Evolutionary conservation across 2,329 filamentous ascomycete genomes (phyloP).

Genomic region (Sporothrix brunneoviolacea): DNA sequence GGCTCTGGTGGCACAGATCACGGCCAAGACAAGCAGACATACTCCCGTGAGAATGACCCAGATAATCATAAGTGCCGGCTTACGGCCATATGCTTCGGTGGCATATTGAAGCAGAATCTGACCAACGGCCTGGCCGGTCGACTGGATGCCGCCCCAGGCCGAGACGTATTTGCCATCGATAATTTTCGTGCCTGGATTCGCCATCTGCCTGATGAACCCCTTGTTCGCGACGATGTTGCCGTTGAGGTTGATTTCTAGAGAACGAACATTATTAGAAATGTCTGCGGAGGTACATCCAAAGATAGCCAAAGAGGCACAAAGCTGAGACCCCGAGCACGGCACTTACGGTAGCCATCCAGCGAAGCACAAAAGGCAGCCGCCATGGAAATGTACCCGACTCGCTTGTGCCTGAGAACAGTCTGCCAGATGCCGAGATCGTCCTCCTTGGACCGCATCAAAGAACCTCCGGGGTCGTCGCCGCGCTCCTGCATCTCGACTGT

Average conservation of each 20-base stretch:
- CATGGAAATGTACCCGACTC: conserved; percentile 31
- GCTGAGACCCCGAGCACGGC: too few relatives aligned
- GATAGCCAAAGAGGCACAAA: too few relatives aligned
- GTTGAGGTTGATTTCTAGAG: conserved; percentile 14
- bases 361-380: conserved; percentile 34
- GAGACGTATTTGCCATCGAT: conserved; percentile 14
- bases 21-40: background rate
- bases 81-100: conserved; percentile 31
- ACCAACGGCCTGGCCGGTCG: conserved; percentile 8
- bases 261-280: too few relatives aligned
- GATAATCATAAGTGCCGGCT: conserved; percentile 29
- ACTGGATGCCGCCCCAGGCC: conserved; percentile 14
- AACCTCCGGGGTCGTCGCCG: background rate
- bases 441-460: conserved; percentile 29
- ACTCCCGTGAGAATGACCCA: conserved; percentile 28
- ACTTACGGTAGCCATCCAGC: conserved; percentile 35
- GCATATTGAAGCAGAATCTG: conserved; percentile 27
- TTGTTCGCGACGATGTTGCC: conserved; percentile 17
- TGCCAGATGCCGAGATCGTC: conserved; percentile 35
- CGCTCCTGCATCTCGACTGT: conserved; percentile 8
- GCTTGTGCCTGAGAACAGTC: conserved; percentile 29
- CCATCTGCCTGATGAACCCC: conserved; percentile 15
- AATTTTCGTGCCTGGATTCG: conserved; percentile 9
- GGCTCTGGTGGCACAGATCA: too few relatives aligned
- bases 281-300: too few relatives aligned